Evolutionary conservation across 495 filamentous ascomycete genomes (phyloP).

Genomic region (Oidiodendron maius): DNA sequence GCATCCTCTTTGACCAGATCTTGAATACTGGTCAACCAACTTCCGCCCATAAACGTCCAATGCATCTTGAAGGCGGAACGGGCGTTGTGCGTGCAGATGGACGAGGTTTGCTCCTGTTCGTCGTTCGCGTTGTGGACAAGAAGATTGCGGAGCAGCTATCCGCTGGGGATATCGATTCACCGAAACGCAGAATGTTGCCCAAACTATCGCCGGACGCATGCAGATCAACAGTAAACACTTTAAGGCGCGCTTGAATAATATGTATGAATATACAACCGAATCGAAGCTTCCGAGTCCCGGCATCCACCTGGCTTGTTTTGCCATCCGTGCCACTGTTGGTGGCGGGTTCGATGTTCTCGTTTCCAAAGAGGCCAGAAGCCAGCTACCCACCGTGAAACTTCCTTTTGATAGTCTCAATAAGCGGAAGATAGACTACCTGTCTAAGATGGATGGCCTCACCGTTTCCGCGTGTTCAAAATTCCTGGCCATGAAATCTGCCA

Average conservation of each 20-base stretch:
- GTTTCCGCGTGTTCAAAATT: constrained; percentile 9
- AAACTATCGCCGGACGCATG: constrained; percentile 61
- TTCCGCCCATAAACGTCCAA: neutral
- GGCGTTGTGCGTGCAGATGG: constrained; percentile 35
- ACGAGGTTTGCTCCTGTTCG: constrained; percentile 72
- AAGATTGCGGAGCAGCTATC: constrained; percentile 56
- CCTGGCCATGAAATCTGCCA: neutral
- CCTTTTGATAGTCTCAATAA: constrained; percentile 48
- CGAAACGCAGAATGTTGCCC: constrained; percentile 59
- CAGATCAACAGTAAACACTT: constrained; percentile 57
- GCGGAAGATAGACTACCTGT: constrained; percentile 46
- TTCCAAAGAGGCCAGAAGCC: constrained; percentile 53
- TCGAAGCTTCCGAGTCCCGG: constrained; percentile 52
- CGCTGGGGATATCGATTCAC: constrained; percentile 71
- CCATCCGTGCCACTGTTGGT: constrained; percentile 51
- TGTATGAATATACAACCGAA: constrained; percentile 52
- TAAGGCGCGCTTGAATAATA: constrained; percentile 46
- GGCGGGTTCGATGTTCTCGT: constrained; percentile 73
- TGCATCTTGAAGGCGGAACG: neutral
- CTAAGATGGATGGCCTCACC: constrained; percentile 9
- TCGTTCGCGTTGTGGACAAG: constrained; percentile 59
- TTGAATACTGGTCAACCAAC: constrained; percentile 53
- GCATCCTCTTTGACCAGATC: constrained; percentile 75
- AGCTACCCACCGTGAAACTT: constrained; percentile 62
- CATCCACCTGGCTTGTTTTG: constrained; percentile 72